These are phyloP conservation scores for Gilbertella persicaria DNA, from an alignment of 371 early-diverging fungal species.

Conservation along the genomic window DNA sequence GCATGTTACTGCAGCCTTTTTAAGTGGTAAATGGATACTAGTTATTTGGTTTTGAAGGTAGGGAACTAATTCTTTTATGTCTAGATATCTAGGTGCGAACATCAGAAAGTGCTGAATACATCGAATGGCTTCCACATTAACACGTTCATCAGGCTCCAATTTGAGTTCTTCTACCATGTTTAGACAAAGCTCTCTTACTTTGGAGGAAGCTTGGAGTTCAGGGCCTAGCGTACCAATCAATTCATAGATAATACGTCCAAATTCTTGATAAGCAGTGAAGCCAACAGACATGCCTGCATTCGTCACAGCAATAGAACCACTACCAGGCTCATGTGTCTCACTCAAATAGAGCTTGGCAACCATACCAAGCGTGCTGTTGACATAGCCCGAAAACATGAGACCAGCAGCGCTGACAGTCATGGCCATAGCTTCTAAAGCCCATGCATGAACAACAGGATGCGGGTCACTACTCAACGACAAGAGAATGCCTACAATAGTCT, in stretches of 20 bases:
- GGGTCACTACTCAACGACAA: constrained; percentile 89
- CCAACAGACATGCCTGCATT: constrained; percentile 64
- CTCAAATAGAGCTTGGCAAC: constrained; percentile 84
- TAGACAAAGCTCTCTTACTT: constrained; percentile 76
- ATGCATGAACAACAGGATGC: constrained; percentile 92
- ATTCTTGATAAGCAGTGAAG: constrained; percentile 67
- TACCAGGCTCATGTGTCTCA: constrained; percentile 83
- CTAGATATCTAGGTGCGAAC: constrained; percentile 81
- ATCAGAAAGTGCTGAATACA: constrained; percentile 89
- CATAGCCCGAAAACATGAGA: constrained; percentile 87
- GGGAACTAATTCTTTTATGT: constrained; percentile 69
- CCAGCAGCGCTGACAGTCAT: constrained; percentile 89
- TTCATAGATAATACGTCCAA: constrained; percentile 89
- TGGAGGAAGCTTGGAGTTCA: constrained; percentile 76
- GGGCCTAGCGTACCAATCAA: constrained; percentile 92
- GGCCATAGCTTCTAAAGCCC: constrained; percentile 89
- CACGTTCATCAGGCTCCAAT: constrained; percentile 76
- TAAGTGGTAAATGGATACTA: constrained; percentile 68
- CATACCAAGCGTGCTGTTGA: constrained; percentile 83
- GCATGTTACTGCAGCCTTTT: constrained; percentile 83
- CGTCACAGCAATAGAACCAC: constrained; percentile 62
- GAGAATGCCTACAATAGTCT: constrained; percentile 87
- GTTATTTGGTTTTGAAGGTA: constrained; percentile 76
- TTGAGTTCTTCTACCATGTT: constrained; percentile 78
- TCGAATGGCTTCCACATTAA: constrained; percentile 84